Conservation (phyloP, 2,329 filamentous ascomycete genomes). For the Verticillium dahliae region DNA sequence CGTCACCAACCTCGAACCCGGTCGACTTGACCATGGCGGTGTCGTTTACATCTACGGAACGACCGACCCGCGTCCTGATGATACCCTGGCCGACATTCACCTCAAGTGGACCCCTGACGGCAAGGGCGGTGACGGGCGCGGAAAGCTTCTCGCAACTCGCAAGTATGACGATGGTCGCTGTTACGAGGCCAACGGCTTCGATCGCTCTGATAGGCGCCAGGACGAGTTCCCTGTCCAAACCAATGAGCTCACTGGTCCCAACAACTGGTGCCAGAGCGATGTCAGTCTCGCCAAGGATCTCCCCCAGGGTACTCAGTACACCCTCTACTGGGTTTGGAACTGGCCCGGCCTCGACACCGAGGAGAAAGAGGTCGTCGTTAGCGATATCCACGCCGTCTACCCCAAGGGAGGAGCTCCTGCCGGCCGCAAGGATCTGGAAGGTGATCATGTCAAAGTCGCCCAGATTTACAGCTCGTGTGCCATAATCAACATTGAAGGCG, state of each 20-base stretch:
- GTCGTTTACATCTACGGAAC: slow-evolving; percentile 74
- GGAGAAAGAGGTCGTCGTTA: slow-evolving; percentile 15
- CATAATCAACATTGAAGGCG: slow-evolving; percentile 10
- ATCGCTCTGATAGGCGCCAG: slow-evolving; percentile 54
- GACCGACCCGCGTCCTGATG: slow-evolving; percentile 43
- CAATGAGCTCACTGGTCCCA: slow-evolving; percentile 45
- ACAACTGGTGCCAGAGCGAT: slow-evolving; percentile 76
- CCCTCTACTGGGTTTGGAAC: slow-evolving; percentile 95
- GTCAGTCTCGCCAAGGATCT: slow-evolving; percentile 65
- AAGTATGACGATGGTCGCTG: slow-evolving; percentile 89
- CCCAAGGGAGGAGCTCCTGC: slow-evolving; percentile 20
- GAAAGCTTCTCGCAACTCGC: slow-evolving; percentile 67
- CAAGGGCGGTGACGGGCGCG: slow-evolving; percentile 72
- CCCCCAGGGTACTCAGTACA: slow-evolving; percentile 59
- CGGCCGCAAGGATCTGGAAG: slow-evolving; percentile 1
- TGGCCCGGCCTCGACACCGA: slow-evolving; percentile 61
- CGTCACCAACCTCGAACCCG: slow-evolving; percentile 45
- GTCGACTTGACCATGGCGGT: slow-evolving; percentile 46
- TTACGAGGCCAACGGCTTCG: slow-evolving; percentile 64
- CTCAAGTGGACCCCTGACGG: slow-evolving; percentile 73
- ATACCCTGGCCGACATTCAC: slow-evolving; percentile 59
- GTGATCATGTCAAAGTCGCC: slow-evolving; percentile 15
- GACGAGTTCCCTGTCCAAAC: slow-evolving; percentile 42
- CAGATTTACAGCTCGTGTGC: slow-evolving; percentile 29
- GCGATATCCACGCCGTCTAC: slow-evolving; percentile 24